Evolutionary conservation across 1,284 basidiomycete genomes (phyloP), one percentile per base, ranked within the genome.

Genomic region (Pseudozyma hubeiensis): DNA sequence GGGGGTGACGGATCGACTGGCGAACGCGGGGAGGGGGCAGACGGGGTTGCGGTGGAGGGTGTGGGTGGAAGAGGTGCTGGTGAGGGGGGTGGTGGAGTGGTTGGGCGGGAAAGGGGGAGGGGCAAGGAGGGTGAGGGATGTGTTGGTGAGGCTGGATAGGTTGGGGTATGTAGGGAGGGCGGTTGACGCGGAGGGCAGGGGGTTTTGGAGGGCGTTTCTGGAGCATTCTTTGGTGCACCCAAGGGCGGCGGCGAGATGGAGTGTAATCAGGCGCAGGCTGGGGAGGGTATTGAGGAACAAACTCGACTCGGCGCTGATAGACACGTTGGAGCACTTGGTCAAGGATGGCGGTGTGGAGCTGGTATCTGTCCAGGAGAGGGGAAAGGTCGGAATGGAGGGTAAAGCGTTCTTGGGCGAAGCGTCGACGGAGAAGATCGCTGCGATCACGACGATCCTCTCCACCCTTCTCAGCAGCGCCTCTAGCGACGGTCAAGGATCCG

Each of bases 1-100:
- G 1, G 40, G 54, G 2, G 4, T 74, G 4, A 65, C 71, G 2
- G 71, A 74, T 24, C 57, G 71, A 4, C 33, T 74, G 14, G 71
- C 71, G 0, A 74, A 74, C 41, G 55, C 54, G 4, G 69, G 54
- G 5, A 37, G 17, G 14, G 70, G 64, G 1, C 11, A 54, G 2
- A 7, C 40, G 16, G 4, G 7, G 16, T 0, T 64, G 2, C 56
- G 59, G 5, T 5, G 7, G 9, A 0, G 35, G 4, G 30, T 0
- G 7, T 74, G 65, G 65, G 29, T 55, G 17, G 50, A 61, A 14
- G 6, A 4, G 0, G 65, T 64, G n/a, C 30, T 74, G 5, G 58
- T 68, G 1, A 4, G n/a, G 10, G 71, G 65, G 2, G 8, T 74
- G 0, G 71, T 37, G 4, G 3, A 35, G 0, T 30, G 56, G 8